A percentile compares a stretch with the other conserved stretches of the same genome.
Evolutionary conservation across 1,139 yeast genomes (phyloP).

Genomic region (Yarrowia galli): DNA sequence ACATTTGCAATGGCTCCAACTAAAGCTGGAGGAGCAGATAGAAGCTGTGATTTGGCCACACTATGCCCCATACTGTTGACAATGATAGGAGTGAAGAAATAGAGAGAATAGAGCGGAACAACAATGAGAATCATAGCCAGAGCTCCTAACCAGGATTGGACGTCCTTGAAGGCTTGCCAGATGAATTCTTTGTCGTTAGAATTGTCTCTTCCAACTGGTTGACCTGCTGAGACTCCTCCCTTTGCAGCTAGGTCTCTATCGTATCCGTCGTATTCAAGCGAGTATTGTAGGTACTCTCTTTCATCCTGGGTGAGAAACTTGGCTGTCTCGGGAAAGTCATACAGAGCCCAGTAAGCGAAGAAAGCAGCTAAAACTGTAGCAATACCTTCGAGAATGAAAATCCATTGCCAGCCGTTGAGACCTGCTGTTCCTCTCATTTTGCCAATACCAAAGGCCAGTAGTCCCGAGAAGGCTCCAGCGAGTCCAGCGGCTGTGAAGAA

Average conservation of each 20-base stretch:
- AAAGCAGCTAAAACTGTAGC: slow-evolving; percentile 60
- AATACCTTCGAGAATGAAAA: slow-evolving; percentile 59
- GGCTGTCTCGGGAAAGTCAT: slow-evolving; percentile 59
- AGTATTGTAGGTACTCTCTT: slow-evolving; percentile 55
- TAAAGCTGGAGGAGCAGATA: not conserved
- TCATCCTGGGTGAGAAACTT: slow-evolving; percentile 59
- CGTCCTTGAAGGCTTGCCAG: slow-evolving; percentile 3
- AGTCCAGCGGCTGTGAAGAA: slow-evolving; percentile 56
- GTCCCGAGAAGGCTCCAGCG: slow-evolving; percentile 51
- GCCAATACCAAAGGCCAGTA: slow-evolving; percentile 53
- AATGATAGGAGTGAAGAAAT: slow-evolving; percentile 4
- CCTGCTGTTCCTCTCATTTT: slow-evolving; percentile 46
- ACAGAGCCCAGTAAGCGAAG: slow-evolving; percentile 57
- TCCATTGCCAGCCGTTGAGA: slow-evolving; percentile 65
- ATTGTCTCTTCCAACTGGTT: not conserved
- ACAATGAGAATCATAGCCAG: slow-evolving; percentile 8
- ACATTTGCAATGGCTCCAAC: slow-evolving; percentile 2
- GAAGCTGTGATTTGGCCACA: slow-evolving; percentile 15
- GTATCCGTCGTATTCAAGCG: slow-evolving; percentile 51
- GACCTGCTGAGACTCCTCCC: not conserved
- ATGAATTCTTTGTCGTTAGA: slow-evolving; percentile 12
- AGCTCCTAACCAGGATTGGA: slow-evolving; percentile 13
- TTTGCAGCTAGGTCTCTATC: not conserved
- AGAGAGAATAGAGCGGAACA: slow-evolving; percentile 10
- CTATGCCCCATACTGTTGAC: slow-evolving; percentile 22